Evolutionary conservation across 179 eudicot species (phyloP).

Genomic region (Pouteria campechiana): DNA sequence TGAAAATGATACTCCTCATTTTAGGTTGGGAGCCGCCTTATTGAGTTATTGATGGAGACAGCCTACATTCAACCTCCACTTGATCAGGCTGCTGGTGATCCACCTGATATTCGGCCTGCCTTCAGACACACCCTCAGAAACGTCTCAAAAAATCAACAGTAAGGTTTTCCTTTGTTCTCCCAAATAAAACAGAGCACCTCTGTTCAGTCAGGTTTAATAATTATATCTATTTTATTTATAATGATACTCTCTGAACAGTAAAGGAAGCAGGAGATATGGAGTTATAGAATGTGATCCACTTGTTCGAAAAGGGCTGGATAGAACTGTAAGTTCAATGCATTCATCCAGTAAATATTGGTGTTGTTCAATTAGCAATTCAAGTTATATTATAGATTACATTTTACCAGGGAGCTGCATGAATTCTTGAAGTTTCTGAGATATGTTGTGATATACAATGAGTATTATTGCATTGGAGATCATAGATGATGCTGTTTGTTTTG

Average conservation of each 20-base stretch:
- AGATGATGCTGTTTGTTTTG: slow-evolving; percentile 2
- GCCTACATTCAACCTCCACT: slow-evolving; percentile 78
- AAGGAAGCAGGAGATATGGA: slow-evolving; percentile 53
- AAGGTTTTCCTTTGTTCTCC: slow-evolving; percentile 14
- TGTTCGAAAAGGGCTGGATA: slow-evolving; percentile 66
- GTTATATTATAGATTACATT: too few species aligned
- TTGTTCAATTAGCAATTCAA: too few species aligned
- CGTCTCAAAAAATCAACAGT: slow-evolving; percentile 46
- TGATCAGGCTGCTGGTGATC: slow-evolving; percentile 40
- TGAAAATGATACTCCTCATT: slow-evolving; percentile 2
- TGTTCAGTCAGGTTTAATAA: neutral
- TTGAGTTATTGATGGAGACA: slow-evolving; percentile 70
- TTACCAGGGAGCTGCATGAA: too few species aligned
- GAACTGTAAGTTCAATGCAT: slow-evolving; percentile 43
- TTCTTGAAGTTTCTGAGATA: neutral
- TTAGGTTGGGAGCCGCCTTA: slow-evolving; percentile 77
- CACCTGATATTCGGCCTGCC: slow-evolving; percentile 89
- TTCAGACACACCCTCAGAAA: slow-evolving; percentile 52
- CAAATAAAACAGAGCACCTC: too few species aligned
- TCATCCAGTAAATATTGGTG: neutral
- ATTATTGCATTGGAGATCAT: too few species aligned
- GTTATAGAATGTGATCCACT: slow-evolving; percentile 78
- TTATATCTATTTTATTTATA: neutral
- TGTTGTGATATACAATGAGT: neutral
- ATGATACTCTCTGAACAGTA: slow-evolving; percentile 31